Evolutionary conservation across 805 yeast species (phyloP), one percentile per base, ranked within the genome.

Genomic region (Peterozyma toletana): DNA sequence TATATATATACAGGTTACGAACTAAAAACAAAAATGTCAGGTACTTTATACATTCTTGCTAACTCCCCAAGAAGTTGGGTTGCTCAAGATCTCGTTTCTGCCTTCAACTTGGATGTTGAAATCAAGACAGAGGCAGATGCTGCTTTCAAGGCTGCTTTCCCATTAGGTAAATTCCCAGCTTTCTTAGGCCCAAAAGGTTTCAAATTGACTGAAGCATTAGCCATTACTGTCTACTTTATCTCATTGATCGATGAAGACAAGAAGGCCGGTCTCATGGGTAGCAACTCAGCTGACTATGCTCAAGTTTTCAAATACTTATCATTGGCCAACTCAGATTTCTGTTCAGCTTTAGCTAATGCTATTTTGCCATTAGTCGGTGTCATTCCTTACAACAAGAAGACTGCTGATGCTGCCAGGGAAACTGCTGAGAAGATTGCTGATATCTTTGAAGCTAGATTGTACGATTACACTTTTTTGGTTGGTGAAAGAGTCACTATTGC

Each of bases 181-280:
- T 80, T 80, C 52, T 50, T 73, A 57, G 88, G 85, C 38, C 78
- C 79, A 52, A 75, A 80, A 59, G 89, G 90, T 46, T 78, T 68
- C 73, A 81, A 80, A 63, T 69, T 85, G 59, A 72, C 76, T 47
- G 90, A 85, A 72, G 71, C 67, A 45, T 70, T 82, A 58, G 90
- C 93, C 48, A 64, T 85, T 56, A 56, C 72, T 54, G 59, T 70
- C 63, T 81, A 84, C 68, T 51, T 59, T 2, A 44, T 53, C 37
- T 55, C 68, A 4, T 55, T 64, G 33, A 54, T 59, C 17, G 65
- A 63, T 33, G 62, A 61, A 47, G 55, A 64, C 47, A 59, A 60
- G 43, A 68, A 60, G 47, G 57, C 64, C 44, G 67, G 66, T 52
- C 71, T 83, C 51, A 68, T 78, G 52, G 95, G 93, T 53, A 71